A percentile compares a stretch with the other conserved stretches of the same genome.
phyloP scores from a whole-genome alignment of 1,284 basidiomycete species.

The Cystobasidium pallidum region DNA sequence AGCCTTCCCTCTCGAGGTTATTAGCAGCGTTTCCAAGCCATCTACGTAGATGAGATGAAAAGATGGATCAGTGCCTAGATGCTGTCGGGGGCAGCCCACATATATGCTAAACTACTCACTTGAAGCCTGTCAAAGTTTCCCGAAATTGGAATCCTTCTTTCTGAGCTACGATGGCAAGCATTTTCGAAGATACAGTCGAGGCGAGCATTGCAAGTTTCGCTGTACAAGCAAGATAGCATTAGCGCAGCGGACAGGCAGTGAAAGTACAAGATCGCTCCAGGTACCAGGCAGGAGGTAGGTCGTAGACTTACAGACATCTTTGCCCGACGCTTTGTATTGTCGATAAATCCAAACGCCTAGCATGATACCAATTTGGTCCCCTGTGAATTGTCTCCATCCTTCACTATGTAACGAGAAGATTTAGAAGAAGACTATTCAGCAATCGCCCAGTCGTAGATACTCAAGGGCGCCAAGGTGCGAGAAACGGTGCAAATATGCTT shows the following conservation, averaged over 20 bases:
- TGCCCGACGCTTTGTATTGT: slow-evolving; percentile 65
- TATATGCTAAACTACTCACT: slow-evolving; percentile 43
- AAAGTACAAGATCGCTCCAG: neutral
- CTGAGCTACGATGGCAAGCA: slow-evolving; percentile 74
- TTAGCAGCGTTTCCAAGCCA: slow-evolving; percentile 73
- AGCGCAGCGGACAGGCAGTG: neutral
- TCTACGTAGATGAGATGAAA: slow-evolving; percentile 31
- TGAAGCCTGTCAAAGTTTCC: slow-evolving; percentile 76
- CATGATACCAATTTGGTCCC: slow-evolving; percentile 77
- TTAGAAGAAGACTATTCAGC: neutral
- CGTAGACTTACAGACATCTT: slow-evolving; percentile 61
- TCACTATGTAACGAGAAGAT: slow-evolving; percentile 56
- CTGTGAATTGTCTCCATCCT: slow-evolving; percentile 74
- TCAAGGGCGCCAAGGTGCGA: neutral
- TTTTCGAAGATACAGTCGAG: slow-evolving; percentile 83
- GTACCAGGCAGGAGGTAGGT: neutral
- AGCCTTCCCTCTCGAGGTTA: slow-evolving; percentile 67
- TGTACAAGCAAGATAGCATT: slow-evolving; percentile 49
- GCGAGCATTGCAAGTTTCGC: slow-evolving; percentile 77
- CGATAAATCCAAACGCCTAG: slow-evolving; percentile 69
- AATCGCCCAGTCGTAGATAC: neutral
- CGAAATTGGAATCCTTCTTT: slow-evolving; percentile 76
- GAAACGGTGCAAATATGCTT: neutral
- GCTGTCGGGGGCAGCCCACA: no score
- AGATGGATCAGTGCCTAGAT: no score